phyloP scores from a whole-genome alignment of 257 asterid species.

The Plantago ovata region DNA sequence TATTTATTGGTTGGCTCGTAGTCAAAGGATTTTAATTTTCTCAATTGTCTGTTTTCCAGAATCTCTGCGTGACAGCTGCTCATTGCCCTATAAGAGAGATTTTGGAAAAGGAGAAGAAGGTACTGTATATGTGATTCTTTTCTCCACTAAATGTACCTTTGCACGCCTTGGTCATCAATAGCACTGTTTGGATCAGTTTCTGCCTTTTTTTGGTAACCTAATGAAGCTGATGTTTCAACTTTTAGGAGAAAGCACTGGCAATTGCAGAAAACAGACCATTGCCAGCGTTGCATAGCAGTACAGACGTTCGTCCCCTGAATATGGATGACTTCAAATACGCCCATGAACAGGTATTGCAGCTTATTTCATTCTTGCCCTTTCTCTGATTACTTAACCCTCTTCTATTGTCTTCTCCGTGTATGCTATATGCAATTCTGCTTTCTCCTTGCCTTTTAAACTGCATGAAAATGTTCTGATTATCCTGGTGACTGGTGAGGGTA shows the following conservation, averaged over 20 bases:
- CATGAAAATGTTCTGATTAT: too few species aligned
- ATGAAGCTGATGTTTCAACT: slow-evolving; percentile 10
- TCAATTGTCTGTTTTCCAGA: slow-evolving; percentile 34
- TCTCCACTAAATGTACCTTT: background rate
- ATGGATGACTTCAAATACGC: slow-evolving; percentile 64
- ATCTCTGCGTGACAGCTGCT: slow-evolving; percentile 67
- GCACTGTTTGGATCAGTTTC: too few species aligned
- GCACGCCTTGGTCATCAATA: background rate
- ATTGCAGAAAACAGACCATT: slow-evolving; percentile 45
- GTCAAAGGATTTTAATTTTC: slow-evolving; percentile 5
- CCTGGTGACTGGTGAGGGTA: too few species aligned
- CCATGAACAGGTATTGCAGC: slow-evolving; percentile 48
- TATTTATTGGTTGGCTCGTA: background rate
- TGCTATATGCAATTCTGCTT: too few species aligned
- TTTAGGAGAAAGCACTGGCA: slow-evolving; percentile 59
- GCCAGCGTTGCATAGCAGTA: slow-evolving; percentile 61
- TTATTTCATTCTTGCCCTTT: background rate
- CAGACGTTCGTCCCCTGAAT: slow-evolving; percentile 55
- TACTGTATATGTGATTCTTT: slow-evolving; percentile 9
- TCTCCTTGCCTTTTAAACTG: too few species aligned
- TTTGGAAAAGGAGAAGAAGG: slow-evolving; percentile 62
- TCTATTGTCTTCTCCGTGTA: too few species aligned
- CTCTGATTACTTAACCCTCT: background rate
- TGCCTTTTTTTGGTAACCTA: slow-evolving; percentile 3
- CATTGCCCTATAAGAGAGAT: slow-evolving; percentile 72